Evolutionary conservation across 1,139 yeast genomes (phyloP).

Genomic region (Zygosaccharomyces pseudobailii): DNA sequence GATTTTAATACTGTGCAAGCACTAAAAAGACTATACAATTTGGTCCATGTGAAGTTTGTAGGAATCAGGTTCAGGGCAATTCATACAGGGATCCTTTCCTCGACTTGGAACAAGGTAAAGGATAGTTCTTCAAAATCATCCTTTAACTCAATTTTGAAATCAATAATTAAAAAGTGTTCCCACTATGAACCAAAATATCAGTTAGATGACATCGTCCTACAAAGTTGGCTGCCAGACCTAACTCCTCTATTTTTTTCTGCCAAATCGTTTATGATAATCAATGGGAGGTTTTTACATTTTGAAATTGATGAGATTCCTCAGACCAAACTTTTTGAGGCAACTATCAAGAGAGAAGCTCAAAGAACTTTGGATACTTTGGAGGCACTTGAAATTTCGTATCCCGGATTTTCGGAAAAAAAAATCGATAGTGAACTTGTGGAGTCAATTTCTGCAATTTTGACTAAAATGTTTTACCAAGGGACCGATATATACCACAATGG

Average conservation of each 20-base stretch:
- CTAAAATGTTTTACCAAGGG: constrained; percentile 38
- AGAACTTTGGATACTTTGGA: constrained; percentile 47
- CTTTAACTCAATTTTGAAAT: not conserved
- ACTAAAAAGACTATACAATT: constrained; percentile 18
- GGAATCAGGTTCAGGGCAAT: constrained; percentile 31
- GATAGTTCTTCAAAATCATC: constrained; percentile 2
- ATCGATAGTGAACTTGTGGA: constrained; percentile 36
- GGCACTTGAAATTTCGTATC: constrained; percentile 23
- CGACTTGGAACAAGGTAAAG: constrained; percentile 19
- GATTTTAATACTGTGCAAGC: constrained; percentile 24
- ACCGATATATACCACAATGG: constrained; percentile 43
- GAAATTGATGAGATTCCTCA: constrained; percentile 23
- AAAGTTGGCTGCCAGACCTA: constrained; percentile 28
- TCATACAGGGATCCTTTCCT: constrained; percentile 21
- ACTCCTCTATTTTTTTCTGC: constrained; percentile 10
- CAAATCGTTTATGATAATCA: constrained; percentile 24
- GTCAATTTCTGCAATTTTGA: constrained; percentile 40
- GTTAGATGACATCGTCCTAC: constrained; percentile 5
- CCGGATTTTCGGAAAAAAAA: constrained; percentile 12
- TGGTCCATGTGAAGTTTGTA: constrained; percentile 19
- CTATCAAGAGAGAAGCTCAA: constrained; percentile 50
- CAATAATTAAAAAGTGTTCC: not conserved
- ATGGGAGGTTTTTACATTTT: constrained; percentile 32
- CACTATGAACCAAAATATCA: not conserved
- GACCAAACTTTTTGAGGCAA: constrained; percentile 42